These are phyloP conservation scores for Colletotrichum echinochloae DNA, from an alignment of 2,329 filamentous ascomycete species.

Conservation along the genomic window DNA sequence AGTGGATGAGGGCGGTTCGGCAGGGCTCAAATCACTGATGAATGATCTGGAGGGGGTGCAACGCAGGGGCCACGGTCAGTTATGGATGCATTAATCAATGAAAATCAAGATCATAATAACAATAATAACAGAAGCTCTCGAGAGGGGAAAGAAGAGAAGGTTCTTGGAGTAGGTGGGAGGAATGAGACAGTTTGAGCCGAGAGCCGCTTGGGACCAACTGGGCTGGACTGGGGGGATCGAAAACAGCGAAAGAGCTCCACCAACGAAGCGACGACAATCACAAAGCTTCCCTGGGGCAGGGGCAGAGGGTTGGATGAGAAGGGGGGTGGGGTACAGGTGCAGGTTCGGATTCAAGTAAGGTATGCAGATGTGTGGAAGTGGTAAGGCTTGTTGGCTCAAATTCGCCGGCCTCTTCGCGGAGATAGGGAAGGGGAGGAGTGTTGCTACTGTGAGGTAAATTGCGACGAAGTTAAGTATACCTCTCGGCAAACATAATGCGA, in stretches of 20 bases:
- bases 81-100: constrained; percentile 24
- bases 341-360: constrained; percentile 3
- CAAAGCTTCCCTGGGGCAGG: constrained; percentile 37
- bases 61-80: constrained; percentile 40
- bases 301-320: constrained; percentile 7
- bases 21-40: constrained; percentile 54
- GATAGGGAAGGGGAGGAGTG: background rate
- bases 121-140: constrained; percentile 22
- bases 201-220: constrained; percentile 5
- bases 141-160: constrained; percentile 17
- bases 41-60: constrained; percentile 35
- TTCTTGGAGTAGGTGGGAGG: background rate
- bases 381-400: constrained; percentile 23
- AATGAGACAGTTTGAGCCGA: constrained; percentile 20
- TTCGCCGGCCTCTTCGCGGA: constrained; percentile 11
- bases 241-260: constrained; percentile 35
- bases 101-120: background rate
- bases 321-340: background rate
- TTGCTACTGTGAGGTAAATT: background rate
- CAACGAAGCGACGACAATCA: constrained; percentile 29
- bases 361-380: background rate
- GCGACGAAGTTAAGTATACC: background rate
- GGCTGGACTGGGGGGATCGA: constrained; percentile 35
- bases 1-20: constrained; percentile 58
- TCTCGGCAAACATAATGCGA: background rate